These are phyloP conservation scores for Colletotrichum musicola DNA, from an alignment of 2,329 filamentous ascomycete species.

Conservation along the genomic window DNA sequence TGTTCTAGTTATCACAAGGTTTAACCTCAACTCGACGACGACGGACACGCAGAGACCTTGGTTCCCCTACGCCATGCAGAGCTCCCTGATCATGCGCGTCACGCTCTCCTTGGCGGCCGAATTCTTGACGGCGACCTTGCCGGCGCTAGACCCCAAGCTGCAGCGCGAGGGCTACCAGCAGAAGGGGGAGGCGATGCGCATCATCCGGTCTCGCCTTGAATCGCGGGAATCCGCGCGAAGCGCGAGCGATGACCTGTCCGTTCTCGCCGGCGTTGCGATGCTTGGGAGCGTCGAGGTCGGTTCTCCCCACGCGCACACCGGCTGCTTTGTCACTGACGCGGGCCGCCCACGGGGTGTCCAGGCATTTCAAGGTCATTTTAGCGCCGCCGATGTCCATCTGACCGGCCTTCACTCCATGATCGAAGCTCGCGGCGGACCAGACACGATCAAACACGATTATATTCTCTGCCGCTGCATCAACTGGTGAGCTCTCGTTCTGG, in stretches of 20 bases:
- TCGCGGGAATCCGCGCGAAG: constrained; percentile 1
- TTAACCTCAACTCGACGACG: constrained; percentile 37
- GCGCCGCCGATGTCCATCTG: constrained; percentile 36
- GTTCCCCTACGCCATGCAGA: constrained; percentile 41
- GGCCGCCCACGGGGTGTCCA: neutral
- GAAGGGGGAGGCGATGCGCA: constrained; percentile 39
- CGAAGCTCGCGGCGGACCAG: constrained; percentile 33
- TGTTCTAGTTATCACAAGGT: constrained; percentile 37
- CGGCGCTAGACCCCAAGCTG: constrained; percentile 28
- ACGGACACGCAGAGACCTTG: constrained; percentile 37
- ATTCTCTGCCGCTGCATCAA: constrained; percentile 41
- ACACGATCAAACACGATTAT: constrained; percentile 39
- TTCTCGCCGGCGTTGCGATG: constrained; percentile 35
- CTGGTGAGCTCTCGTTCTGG: constrained; percentile 23
- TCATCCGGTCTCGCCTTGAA: constrained; percentile 27
- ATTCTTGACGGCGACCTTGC: constrained; percentile 33
- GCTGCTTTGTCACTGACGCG: neutral
- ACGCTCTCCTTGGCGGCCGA: constrained; percentile 38
- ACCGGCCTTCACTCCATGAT: constrained; percentile 37
- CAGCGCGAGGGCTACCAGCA: constrained; percentile 36
- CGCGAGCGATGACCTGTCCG: constrained; percentile 25
- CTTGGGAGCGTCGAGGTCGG: constrained; percentile 37
- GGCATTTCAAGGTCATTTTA: constrained; percentile 40
- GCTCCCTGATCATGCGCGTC: constrained; percentile 37
- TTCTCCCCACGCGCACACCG: too few relatives aligned